Evolutionary conservation across 2,329 filamentous ascomycete species (phyloP).

Genomic region (Zymoseptoria ardabiliae): DNA sequence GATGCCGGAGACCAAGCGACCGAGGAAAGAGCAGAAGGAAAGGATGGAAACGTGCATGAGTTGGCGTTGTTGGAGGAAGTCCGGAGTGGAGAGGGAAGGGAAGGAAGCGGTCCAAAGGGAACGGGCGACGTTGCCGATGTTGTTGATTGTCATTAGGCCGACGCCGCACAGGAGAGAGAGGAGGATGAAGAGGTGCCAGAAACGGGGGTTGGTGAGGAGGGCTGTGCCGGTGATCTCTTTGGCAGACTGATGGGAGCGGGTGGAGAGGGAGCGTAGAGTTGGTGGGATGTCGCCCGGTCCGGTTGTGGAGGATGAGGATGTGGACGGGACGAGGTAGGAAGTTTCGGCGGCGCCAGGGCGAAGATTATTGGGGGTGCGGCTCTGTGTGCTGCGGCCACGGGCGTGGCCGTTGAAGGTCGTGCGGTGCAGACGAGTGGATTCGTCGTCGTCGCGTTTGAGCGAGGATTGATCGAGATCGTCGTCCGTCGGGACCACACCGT

Average conservation of each 20-base stretch:
- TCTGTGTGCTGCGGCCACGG: slow-evolving; percentile 1
- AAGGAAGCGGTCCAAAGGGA: slow-evolving; percentile 75
- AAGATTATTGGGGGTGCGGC: slow-evolving; percentile 5
- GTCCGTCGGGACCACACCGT: slow-evolving; percentile 49
- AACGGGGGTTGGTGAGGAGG: slow-evolving; percentile 65
- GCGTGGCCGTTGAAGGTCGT: slow-evolving; percentile 6
- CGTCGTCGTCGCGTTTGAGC: slow-evolving; percentile 11
- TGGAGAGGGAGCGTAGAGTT: not conserved
- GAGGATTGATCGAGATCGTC: slow-evolving; percentile 18
- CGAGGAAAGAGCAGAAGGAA: slow-evolving; percentile 79
- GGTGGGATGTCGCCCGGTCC: slow-evolving; percentile 45
- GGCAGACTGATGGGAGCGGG: slow-evolving; percentile 52
- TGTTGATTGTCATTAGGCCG: slow-evolving; percentile 98
- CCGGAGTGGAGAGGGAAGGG: slow-evolving; percentile 18
- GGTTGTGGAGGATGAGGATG: slow-evolving; percentile 44
- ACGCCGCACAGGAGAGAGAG: slow-evolving; percentile 89
- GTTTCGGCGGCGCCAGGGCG: slow-evolving; percentile 57
- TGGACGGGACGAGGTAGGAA: slow-evolving; percentile 68
- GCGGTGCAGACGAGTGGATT: slow-evolving; percentile 12
- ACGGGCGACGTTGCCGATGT: slow-evolving; percentile 81
- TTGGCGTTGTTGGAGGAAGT: slow-evolving; percentile 73
- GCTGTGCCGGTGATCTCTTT: slow-evolving; percentile 85
- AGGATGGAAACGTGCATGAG: slow-evolving; percentile 90
- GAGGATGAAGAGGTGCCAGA: slow-evolving; percentile 84
- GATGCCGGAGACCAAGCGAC: slow-evolving; percentile 67